These are phyloP conservation scores for Arthrobotrys pseudoclavata DNA, from an alignment of 2,329 filamentous ascomycete genomes.

Conservation along the genomic window DNA sequence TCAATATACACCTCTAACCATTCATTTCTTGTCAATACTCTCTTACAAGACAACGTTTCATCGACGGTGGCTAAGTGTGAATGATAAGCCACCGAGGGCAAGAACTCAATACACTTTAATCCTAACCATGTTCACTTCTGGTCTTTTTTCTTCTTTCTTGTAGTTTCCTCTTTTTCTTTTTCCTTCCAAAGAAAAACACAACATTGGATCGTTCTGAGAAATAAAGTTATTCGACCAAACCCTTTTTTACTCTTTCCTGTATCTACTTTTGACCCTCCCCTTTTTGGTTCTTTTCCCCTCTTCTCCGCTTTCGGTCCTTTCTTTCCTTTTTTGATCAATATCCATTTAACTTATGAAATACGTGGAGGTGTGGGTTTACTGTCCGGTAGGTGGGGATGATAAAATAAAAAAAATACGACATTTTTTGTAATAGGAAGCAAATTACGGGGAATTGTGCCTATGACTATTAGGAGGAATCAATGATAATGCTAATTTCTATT, in stretches of 20 bases:
- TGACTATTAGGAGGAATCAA: slow-evolving; percentile 52
- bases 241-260: slow-evolving; percentile 44
- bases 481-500: slow-evolving; percentile 59
- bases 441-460: slow-evolving; percentile 34
- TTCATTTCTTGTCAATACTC: slow-evolving; percentile 58
- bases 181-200: background rate
- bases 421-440: slow-evolving; percentile 15
- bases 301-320: slow-evolving; percentile 24
- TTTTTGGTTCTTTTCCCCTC: slow-evolving; percentile 28
- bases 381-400: slow-evolving; percentile 21
- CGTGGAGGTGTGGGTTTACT: slow-evolving; percentile 22
- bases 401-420: slow-evolving; percentile 46
- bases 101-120: slow-evolving; percentile 24
- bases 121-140: slow-evolving; percentile 21
- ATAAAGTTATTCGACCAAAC: slow-evolving; percentile 3
- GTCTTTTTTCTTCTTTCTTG: background rate
- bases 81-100: slow-evolving; percentile 14
- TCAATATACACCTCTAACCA: slow-evolving; percentile 2
- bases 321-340: slow-evolving; percentile 42
- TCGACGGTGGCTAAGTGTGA: slow-evolving; percentile 21
- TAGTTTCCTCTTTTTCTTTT: background rate
- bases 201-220: background rate
- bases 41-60: slow-evolving; percentile 31
- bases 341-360: slow-evolving; percentile 31
- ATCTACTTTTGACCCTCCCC: slow-evolving; percentile 41